Percentiles rank a stretch among this genome's conserved stretches.
These are phyloP conservation scores for Hyaloscypha hepaticicola DNA, from an alignment of 495 filamentous ascomycete genomes.

Conservation along the genomic window DNA sequence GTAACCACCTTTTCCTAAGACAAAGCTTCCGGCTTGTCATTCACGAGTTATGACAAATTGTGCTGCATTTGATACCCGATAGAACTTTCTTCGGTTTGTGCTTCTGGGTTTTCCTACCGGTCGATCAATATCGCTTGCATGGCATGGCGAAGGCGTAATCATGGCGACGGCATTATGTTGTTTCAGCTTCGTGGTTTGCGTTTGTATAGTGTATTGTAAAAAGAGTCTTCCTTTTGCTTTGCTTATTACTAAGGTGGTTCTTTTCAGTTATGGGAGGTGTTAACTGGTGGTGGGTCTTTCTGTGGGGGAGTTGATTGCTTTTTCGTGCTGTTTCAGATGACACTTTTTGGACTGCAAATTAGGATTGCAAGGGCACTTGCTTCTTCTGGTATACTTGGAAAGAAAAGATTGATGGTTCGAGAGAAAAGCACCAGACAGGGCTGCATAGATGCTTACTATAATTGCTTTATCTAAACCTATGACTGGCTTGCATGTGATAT, in stretches of 20 bases:
- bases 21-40: neutral
- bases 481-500: no score
- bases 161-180: neutral
- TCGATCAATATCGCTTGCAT: neutral
- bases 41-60: constrained; percentile 5
- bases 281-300: neutral
- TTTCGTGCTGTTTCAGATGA: neutral
- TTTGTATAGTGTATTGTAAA: neutral
- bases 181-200: neutral
- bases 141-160: neutral
- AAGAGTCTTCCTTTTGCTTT: neutral
- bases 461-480: neutral
- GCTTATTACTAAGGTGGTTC: neutral
- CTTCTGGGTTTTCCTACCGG: neutral
- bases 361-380: neutral
- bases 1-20: neutral
- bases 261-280: neutral
- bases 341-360: neutral
- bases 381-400: neutral
- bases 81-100: neutral
- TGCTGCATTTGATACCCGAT: constrained; percentile 11
- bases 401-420: neutral
- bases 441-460: neutral
- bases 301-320: neutral
- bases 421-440: neutral